Conservation (phyloP, 1,284 basidiomycete genomes). For the Apiotrichum veenhuisii region DNA sequence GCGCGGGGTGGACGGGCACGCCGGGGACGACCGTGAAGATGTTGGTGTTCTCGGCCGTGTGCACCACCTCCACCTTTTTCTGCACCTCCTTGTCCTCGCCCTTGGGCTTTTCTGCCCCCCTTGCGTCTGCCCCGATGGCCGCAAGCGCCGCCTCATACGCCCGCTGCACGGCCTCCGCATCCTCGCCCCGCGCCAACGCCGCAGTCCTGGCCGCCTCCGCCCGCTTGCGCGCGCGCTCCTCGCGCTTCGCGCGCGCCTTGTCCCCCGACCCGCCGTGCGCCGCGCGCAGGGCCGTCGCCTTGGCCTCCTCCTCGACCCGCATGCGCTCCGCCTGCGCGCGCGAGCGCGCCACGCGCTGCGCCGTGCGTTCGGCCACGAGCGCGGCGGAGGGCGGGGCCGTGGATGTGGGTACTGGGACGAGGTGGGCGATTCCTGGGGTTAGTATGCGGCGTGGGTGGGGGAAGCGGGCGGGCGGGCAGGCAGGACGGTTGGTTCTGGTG, state of each 20-base stretch:
- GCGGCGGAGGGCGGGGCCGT: conserved; percentile 58
- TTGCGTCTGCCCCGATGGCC: neutral
- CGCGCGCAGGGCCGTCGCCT: conserved; percentile 25
- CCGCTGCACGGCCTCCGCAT: conserved; percentile 7
- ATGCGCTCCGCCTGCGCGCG: conserved; percentile 13
- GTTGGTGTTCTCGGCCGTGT: conserved; percentile 16
- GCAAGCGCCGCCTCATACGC: conserved; percentile 6
- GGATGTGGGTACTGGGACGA: conserved; percentile 66
- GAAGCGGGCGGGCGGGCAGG: no score
- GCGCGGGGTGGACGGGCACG: conserved; percentile 13
- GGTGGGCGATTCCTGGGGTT: conserved; percentile 63
- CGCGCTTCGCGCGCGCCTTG: conserved; percentile 57
- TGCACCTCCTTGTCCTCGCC: neutral
- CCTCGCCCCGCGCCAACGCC: conserved; percentile 12
- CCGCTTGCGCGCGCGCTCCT: conserved; percentile 57
- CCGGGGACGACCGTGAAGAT: conserved; percentile 30
- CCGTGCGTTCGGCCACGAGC: conserved; percentile 52
- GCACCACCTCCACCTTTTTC: neutral
- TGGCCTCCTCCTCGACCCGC: conserved; percentile 54
- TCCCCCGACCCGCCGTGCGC: conserved; percentile 57
- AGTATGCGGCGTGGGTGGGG: neutral
- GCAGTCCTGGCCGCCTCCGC: conserved; percentile 45
- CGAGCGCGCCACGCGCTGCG: conserved; percentile 23
- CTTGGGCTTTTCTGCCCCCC: no score
- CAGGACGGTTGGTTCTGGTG: no score